phyloP scores from a whole-genome alignment of 1,284 basidiomycete species.

The Inonotus obliquus region DNA sequence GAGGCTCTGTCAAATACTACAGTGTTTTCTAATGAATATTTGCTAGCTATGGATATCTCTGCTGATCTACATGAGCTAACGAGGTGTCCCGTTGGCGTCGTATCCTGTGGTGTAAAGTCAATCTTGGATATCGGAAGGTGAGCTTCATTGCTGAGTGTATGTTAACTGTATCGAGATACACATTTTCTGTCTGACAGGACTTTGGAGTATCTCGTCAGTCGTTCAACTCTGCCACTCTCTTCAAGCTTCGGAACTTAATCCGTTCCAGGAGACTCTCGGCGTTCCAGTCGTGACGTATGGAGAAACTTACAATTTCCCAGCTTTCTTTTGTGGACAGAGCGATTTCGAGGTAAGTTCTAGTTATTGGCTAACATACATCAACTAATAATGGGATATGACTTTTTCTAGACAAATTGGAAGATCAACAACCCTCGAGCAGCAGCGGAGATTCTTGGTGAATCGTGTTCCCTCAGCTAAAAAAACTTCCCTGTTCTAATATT shows the following conservation, averaged over 20 bases:
- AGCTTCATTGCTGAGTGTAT: constrained; percentile 9
- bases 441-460: constrained; percentile 68
- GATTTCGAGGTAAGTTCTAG: constrained; percentile 67
- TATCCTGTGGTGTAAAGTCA: constrained; percentile 94
- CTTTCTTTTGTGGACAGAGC: constrained; percentile 86
- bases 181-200: constrained; percentile 41
- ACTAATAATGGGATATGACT: background rate
- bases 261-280: constrained; percentile 84
- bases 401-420: constrained; percentile 63
- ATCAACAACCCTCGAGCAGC: constrained; percentile 56
- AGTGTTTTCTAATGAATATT: constrained; percentile 7
- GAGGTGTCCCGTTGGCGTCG: constrained; percentile 81
- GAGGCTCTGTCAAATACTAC: constrained; percentile 24
- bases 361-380: constrained; percentile 15
- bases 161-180: background rate
- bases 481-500: background rate
- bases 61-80: constrained; percentile 85
- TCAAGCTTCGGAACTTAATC: constrained; percentile 2
- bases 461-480: background rate
- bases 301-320: constrained; percentile 79
- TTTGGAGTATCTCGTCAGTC: constrained; percentile 84
- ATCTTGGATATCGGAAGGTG: constrained; percentile 90
- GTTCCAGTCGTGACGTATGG: constrained; percentile 88
- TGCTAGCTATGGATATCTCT: constrained; percentile 88
- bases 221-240: background rate